phyloP scores from a whole-genome alignment of 2,329 filamentous ascomycete genomes.

The Fusarium sp. region DNA sequence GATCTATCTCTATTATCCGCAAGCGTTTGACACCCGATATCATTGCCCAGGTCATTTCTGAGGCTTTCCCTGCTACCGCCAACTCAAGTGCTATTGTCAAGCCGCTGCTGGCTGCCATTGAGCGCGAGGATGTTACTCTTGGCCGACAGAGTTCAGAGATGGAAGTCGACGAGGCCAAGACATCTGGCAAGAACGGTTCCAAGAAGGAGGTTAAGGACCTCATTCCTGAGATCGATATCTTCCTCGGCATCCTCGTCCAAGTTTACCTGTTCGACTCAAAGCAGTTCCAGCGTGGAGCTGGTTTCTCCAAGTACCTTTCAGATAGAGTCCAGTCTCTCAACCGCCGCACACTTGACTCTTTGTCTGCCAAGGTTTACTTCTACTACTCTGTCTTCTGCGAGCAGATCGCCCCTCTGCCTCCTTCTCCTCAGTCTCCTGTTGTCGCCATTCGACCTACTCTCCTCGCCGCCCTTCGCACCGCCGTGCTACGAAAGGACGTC shows the following conservation, averaged over 20 bases:
- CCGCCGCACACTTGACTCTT: slow-evolving; percentile 90
- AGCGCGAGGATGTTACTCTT: slow-evolving; percentile 73
- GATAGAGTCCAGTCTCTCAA: slow-evolving; percentile 90
- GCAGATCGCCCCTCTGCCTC: slow-evolving; percentile 86
- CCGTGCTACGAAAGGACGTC: slow-evolving; percentile 95
- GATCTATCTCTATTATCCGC: slow-evolving; percentile 94
- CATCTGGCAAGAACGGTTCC: slow-evolving; percentile 62
- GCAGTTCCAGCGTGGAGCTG: slow-evolving; percentile 80
- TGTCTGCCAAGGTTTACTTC: slow-evolving; percentile 96
- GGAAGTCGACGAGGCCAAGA: slow-evolving; percentile 76
- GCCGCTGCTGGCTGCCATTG: slow-evolving; percentile 76
- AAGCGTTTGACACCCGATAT: slow-evolving; percentile 89
- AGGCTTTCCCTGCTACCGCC: slow-evolving; percentile 76
- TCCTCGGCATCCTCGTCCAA: slow-evolving; percentile 86
- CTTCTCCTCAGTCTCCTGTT: slow-evolving; percentile 87
- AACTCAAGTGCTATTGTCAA: slow-evolving; percentile 74
- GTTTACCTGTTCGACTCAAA: slow-evolving; percentile 91
- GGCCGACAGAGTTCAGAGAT: slow-evolving; percentile 73
- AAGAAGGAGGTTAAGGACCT: slow-evolving; percentile 80
- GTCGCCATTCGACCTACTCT: slow-evolving; percentile 88
- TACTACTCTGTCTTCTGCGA: slow-evolving; percentile 98
- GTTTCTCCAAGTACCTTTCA: slow-evolving; percentile 86
- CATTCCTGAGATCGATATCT: slow-evolving; percentile 88
- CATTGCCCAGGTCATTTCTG: slow-evolving; percentile 81
- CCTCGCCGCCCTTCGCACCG: slow-evolving; percentile 88